Percentiles rank a stretch among this genome's conserved stretches.
These are phyloP conservation scores for Cercospora beticola DNA, from an alignment of 2,329 filamentous ascomycete species.

Conservation along the genomic window DNA sequence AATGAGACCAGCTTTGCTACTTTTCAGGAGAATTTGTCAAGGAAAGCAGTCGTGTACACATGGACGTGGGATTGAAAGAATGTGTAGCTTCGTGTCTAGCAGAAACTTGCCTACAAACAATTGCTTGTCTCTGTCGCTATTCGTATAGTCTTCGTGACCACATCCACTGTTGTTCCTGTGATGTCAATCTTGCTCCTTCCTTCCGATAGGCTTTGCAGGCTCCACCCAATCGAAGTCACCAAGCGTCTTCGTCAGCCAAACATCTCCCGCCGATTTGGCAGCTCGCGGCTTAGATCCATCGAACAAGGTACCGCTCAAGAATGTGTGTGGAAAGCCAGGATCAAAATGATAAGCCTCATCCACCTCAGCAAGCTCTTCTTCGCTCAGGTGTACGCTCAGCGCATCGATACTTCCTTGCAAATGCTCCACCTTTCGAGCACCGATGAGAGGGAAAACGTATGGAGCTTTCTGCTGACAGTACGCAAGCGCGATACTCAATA, in stretches of 20 bases:
- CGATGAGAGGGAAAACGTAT: conserved; percentile 61
- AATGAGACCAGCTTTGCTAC: not conserved
- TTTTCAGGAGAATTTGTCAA: not conserved
- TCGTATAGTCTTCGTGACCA: not conserved
- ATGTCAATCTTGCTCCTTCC: not conserved
- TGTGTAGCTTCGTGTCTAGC: not conserved
- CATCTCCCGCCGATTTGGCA: not conserved
- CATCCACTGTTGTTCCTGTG: not conserved
- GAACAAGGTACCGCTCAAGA: conserved; percentile 37
- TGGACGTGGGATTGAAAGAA: not conserved
- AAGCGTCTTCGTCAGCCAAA: not conserved
- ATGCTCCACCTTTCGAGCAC: conserved; percentile 68
- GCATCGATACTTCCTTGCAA: conserved; percentile 69
- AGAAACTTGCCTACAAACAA: not conserved
- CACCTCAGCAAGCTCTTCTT: conserved; percentile 65
- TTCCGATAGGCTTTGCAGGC: not conserved
- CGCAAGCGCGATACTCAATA: not conserved
- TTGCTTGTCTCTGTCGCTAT: not conserved
- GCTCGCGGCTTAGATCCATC: not conserved
- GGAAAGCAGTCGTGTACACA: not conserved
- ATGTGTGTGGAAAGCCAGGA: conserved; percentile 64
- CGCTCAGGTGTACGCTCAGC: conserved; percentile 58
- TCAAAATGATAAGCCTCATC: conserved; percentile 63
- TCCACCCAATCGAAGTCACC: not conserved
- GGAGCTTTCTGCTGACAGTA: conserved; percentile 10